Percentiles rank a stretch among this genome's conserved stretches.
Evolutionary conservation across 768 basidiomycete genomes (phyloP).

Genomic region (Auriscalpium orientale): DNA sequence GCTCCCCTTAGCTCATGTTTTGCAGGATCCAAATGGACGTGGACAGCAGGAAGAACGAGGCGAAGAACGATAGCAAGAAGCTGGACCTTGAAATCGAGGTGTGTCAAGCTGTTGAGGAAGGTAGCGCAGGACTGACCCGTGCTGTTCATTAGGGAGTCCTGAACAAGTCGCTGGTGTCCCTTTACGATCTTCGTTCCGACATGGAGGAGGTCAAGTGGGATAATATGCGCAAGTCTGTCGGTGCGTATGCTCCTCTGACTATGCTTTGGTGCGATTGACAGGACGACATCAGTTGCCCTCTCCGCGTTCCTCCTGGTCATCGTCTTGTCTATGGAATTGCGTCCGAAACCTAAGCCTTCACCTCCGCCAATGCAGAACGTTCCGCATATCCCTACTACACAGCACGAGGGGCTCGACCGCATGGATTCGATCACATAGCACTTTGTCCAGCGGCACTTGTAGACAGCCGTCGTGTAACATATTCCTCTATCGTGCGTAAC

Average conservation of each 20-base stretch:
- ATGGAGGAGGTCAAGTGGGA: slow-evolving; percentile 87
- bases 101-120: slow-evolving; percentile 11
- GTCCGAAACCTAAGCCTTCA: slow-evolving; percentile 31
- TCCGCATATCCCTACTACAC: background rate
- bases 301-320: slow-evolving; percentile 62
- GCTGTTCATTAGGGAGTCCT: slow-evolving; percentile 48
- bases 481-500: background rate
- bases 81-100: slow-evolving; percentile 85
- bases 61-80: slow-evolving; percentile 73
- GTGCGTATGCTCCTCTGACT: slow-evolving; percentile 34
- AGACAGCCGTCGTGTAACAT: background rate
- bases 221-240: slow-evolving; percentile 77
- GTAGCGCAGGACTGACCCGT: background rate
- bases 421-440: slow-evolving; percentile 6
- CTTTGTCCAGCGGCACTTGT: background rate
- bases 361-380: slow-evolving; percentile 16
- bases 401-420: slow-evolving; percentile 4
- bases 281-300: slow-evolving; percentile 41
- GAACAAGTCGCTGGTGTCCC: slow-evolving; percentile 62
- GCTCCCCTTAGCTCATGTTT: background rate
- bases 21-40: slow-evolving; percentile 92
- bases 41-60: slow-evolving; percentile 88
- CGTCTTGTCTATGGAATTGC: slow-evolving; percentile 63
- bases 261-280: background rate
- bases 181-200: slow-evolving; percentile 73